Conservation (phyloP, 139 green algal species). For the Pleodorina starrii region DNA sequence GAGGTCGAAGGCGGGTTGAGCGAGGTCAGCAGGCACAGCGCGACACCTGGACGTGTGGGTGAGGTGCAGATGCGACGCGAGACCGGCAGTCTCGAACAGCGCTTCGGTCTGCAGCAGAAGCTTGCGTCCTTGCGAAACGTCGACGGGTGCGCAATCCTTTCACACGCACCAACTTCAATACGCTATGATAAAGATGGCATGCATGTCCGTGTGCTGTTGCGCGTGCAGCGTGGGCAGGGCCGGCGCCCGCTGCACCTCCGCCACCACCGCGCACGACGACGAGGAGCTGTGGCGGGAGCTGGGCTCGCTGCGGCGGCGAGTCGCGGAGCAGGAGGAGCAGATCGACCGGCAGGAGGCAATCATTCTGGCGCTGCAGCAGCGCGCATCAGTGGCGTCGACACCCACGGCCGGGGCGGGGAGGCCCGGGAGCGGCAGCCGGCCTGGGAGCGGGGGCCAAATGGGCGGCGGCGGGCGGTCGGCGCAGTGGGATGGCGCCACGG, state of each 20-base stretch:
- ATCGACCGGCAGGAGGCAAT: conserved; percentile 61
- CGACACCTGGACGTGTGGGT: no score
- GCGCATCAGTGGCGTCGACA: neutral
- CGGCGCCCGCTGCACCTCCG: neutral
- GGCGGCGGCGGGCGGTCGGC: neutral
- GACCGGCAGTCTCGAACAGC: no score
- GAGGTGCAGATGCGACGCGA: no score
- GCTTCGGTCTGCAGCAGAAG: no score
- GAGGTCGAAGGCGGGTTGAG: no score
- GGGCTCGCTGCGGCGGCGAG: conserved; percentile 29
- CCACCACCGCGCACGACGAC: neutral
- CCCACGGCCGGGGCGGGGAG: neutral
- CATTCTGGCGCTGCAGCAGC: conserved; percentile 59
- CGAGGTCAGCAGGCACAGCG: no score
- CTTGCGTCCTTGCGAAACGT: no score
- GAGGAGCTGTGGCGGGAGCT: conserved; percentile 64
- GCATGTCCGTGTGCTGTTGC: no score
- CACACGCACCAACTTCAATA: no score
- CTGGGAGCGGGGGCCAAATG: neutral
- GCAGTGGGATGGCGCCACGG: conserved; percentile 8
- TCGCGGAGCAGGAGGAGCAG: conserved; percentile 56
- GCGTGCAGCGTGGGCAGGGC: no score
- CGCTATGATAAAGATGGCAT: no score
- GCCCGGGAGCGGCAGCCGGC: conserved; percentile 11
- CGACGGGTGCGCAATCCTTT: no score